A percentile compares a stretch with the other conserved stretches of the same genome.
phyloP scores from a whole-genome alignment of 306 rosid genomes.

The Acacia acuminata region DNA sequence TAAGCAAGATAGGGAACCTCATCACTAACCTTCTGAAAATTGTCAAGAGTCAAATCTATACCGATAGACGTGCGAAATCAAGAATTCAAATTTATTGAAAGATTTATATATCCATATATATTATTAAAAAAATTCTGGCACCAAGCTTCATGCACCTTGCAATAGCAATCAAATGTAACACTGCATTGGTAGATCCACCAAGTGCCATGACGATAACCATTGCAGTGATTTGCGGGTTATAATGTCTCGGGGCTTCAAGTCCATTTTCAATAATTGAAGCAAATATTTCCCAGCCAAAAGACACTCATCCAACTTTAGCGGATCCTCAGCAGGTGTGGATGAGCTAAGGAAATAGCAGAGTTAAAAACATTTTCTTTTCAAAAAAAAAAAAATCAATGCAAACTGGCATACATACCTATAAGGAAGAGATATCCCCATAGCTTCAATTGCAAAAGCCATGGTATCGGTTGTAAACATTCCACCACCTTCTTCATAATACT shows the following conservation, averaged over 20 bases:
- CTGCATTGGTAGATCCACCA: conserved; percentile 99
- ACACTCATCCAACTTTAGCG: conserved; percentile 90
- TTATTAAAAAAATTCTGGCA: conserved; percentile 11
- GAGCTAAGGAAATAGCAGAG: conserved; percentile 56
- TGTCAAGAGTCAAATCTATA: conserved; percentile 79
- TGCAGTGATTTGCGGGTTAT: conserved; percentile 85
- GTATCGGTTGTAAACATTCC: conserved; percentile 99
- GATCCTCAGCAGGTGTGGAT: conserved; percentile 96
- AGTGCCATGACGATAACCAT: conserved; percentile 96
- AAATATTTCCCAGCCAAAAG: conserved; percentile 92
- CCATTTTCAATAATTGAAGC: conserved; percentile 78
- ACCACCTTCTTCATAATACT: conserved; percentile 97
- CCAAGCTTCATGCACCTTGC: conserved; percentile 83
- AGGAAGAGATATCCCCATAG: conserved; percentile 98
- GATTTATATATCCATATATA: conserved; percentile 26
- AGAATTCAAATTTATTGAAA: conserved; percentile 36
- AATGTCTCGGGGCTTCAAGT: conserved; percentile 93
- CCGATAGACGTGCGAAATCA: conserved; percentile 85
- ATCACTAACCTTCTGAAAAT: conserved; percentile 96
- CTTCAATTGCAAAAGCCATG: conserved; percentile 98
- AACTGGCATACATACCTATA: conserved; percentile 58
- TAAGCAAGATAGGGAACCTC: conserved; percentile 90
- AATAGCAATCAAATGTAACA: conserved; percentile 91
- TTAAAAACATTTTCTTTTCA: not conserved
- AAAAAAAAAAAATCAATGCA: not conserved